Evolutionary conservation across 1,284 basidiomycete genomes (phyloP), one percentile per base, ranked within the genome.

Genomic region (Cutaneotrichosporon sp.): DNA sequence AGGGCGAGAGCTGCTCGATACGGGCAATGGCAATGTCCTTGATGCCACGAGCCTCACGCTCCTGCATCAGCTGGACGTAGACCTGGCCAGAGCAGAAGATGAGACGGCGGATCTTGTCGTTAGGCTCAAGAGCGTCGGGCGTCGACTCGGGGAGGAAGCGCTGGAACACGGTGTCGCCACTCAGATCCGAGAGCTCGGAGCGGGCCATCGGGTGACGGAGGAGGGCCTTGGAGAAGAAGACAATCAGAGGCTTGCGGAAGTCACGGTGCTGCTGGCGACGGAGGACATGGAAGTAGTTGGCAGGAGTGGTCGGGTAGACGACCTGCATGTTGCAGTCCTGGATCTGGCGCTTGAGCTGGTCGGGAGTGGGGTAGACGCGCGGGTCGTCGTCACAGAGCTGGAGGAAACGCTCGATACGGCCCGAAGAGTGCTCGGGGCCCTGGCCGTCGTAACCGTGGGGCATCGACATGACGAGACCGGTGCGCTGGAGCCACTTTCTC

Each of bases 281-380:
- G 46, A 96, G 84, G 57, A 93, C 90, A 74, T 96, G 92, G 88
- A 89, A 93, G 74, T 92, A 92, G 80, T 92, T 94, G 46, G 90
- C 87, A 10, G 90, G 89, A 0, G 90, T 93, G 31, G 93, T 93
- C 17, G 90, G 87, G 78, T 97, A 97, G 34, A 96, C 90, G 61
- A 97, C 86, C 77, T 97, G 94, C 91, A 98, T 93, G 75, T 98
- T 99, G 76, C 91, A 94, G 75, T 99, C 96, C 78, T 98, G 96
- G 72, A 97, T 92, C 71, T 96, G 91, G 51, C 96, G 81, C 72
- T 93, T 89, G 61, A 93, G 79, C 80, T 94, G 93, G 75, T 96
- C 85, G 1, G 82, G 81, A 1, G 84, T 84, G 5, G 96, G 96
- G 84, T 85, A 97, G 61, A 86, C 72, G 74, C 93, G 82, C 10